phyloP scores from a whole-genome alignment of 306 rosid genomes.

The Aeschynomene evenia region DNA sequence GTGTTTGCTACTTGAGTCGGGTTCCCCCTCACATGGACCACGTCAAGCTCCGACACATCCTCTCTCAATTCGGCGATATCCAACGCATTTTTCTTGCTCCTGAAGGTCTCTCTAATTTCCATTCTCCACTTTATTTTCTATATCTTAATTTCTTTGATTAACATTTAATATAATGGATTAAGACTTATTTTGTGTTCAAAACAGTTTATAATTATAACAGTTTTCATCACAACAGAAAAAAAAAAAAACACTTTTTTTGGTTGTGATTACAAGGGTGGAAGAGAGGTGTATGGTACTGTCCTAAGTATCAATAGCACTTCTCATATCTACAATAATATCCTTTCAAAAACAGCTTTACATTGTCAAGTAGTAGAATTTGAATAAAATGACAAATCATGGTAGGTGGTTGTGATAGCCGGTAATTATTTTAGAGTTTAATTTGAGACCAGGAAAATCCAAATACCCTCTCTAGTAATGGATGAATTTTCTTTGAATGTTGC shows the following conservation, averaged over 20 bases:
- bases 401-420: too few relatives aligned
- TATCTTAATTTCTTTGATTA: background rate
- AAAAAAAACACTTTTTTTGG: too few relatives aligned
- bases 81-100: constrained; percentile 71
- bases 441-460: too few relatives aligned
- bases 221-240: too few relatives aligned
- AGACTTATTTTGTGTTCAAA: background rate
- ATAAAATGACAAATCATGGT: too few relatives aligned
- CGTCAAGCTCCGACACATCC: constrained; percentile 61
- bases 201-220: background rate
- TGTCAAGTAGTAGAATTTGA: too few relatives aligned
- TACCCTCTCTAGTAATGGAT: background rate
- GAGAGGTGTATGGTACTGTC: too few relatives aligned
- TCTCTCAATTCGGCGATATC: constrained; percentile 72
- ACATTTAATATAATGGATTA: background rate
- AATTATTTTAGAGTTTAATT: too few relatives aligned
- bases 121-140: background rate
- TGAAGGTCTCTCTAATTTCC: constrained; percentile 35
- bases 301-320: too few relatives aligned
- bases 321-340: too few relatives aligned
- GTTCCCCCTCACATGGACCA: constrained; percentile 90
- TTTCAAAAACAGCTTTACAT: too few relatives aligned
- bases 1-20: constrained; percentile 78
- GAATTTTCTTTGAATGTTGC: background rate
- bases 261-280: too few relatives aligned